Evolutionary conservation across 495 filamentous ascomycete genomes (phyloP).

Genomic region (Sporormia fimetaria): DNA sequence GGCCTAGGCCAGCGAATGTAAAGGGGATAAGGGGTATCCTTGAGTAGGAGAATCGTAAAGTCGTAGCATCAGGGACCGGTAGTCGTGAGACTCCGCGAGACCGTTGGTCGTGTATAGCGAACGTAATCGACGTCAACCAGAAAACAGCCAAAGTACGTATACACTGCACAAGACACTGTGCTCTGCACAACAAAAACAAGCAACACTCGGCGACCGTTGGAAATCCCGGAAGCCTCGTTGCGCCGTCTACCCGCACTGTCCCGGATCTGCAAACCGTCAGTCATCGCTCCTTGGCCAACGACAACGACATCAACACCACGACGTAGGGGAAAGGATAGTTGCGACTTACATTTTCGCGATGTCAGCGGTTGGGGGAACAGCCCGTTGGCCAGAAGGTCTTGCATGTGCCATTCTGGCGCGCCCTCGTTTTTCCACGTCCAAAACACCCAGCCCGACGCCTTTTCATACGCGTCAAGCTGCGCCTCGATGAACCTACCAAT

Average conservation of each 20-base stretch:
- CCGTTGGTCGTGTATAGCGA: no score
- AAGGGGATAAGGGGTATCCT: no score
- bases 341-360: slow-evolving; percentile 34
- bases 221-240: no score
- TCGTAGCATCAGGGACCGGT: no score
- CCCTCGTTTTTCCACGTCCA: slow-evolving; percentile 83
- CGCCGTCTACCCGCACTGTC: slow-evolving; percentile 34
- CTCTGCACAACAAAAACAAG: background rate
- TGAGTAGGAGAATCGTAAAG: no score
- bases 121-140: no score
- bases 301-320: background rate
- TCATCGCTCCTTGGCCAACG: background rate
- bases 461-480: slow-evolving; percentile 64
- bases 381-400: slow-evolving; percentile 46
- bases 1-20: no score
- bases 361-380: slow-evolving; percentile 53
- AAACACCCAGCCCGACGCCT: slow-evolving; percentile 61
- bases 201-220: no score
- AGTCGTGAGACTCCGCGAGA: no score
- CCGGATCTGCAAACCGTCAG: slow-evolving; percentile 30
- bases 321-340: background rate
- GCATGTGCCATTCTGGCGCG: slow-evolving; percentile 80
- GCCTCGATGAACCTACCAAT: slow-evolving; percentile 55
- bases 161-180: background rate
- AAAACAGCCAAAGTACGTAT: no score